Base-by-base conservation (phyloP, 768 basidiomycete genomes). In the Pulveroboletus sp. region DNA sequence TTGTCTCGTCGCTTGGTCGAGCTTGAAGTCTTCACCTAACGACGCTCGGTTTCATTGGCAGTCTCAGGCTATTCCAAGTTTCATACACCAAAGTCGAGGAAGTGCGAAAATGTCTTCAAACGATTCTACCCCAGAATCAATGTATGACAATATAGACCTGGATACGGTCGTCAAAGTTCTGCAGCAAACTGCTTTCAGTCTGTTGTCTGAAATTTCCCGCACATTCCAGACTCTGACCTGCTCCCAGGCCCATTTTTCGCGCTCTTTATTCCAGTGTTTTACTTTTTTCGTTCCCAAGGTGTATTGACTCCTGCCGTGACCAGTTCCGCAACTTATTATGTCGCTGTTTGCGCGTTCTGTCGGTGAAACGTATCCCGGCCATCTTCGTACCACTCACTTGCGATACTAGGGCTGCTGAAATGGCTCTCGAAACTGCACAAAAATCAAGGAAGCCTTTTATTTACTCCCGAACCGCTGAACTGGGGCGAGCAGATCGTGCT, bases 401-500 rank as follows among this genome's bases (percentile, higher is more conserved):
- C 40, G 24, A 24, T 45, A n/a, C n/a, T n/a, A 92, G 92, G 83
- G 81, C 69, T 78, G 45, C 53, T 84, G 16, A 82, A 76, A 55
- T 89, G 88, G 84, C 73, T 77, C 50, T 88, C 89, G 19, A 74
- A 72, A 40, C 58, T 90, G 39, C 89, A 90, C 64, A 77, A 88
- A 45, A 93, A 90, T 59, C 84, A 87, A 65, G 79, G 79, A 24
- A 82, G 73, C 54, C 62, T 84, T 19, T 65, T 92, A 20, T 82
- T 81, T 50, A 74, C 77, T 1, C 81, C 85, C 3, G 63, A 71
- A 13, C 76, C 70, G 32, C 66, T 93, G 24, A 82, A 93, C 56
- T 97, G 94, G 95, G 79, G 78, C 38, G 83, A 93, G 39, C 90
- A 97, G 68, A 81, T 95, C 47, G 84, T 97, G 5, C 74, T 97